Evolutionary conservation across 2,329 filamentous ascomycete genomes (phyloP).

Genomic region (Neopestalotiopsis sp.): DNA sequence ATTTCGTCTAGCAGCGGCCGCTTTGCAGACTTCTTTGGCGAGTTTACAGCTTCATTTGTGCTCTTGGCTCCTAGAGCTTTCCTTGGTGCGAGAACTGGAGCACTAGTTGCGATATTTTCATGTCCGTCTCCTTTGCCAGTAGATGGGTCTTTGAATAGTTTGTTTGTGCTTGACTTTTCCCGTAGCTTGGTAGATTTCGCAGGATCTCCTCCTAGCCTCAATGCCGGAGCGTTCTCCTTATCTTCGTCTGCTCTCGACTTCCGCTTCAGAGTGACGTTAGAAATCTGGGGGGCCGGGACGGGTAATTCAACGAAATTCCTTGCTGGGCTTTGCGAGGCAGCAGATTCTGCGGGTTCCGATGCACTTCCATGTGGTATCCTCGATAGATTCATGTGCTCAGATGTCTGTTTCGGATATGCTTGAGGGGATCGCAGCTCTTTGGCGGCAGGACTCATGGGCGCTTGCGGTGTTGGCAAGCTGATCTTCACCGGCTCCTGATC

Average conservation of each 20-base stretch:
- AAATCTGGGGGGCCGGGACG: conserved; percentile 24
- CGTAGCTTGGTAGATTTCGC: conserved; percentile 34
- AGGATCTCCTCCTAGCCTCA: conserved; percentile 28
- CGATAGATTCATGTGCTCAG: background rate
- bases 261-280: conserved; percentile 60
- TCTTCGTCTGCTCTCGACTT: conserved; percentile 63
- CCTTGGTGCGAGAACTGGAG: conserved; percentile 39
- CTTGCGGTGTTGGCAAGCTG: conserved; percentile 47
- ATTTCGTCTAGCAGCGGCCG: conserved; percentile 39
- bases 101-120: conserved; percentile 31
- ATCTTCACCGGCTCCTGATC: conserved; percentile 60
- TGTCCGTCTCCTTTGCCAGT: conserved; percentile 46
- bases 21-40: conserved; percentile 58
- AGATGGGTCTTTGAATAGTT: conserved; percentile 52
- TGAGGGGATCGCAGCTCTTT: conserved; percentile 21
- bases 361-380: background rate
- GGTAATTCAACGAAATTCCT: conserved; percentile 7
- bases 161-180: conserved; percentile 38
- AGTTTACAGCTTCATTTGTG: conserved; percentile 63
- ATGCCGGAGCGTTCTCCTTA: conserved; percentile 43
- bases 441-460: conserved; percentile 5
- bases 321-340: conserved; percentile 12
- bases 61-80: conserved; percentile 62
- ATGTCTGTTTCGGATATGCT: background rate
- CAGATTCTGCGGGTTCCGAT: conserved; percentile 19